These are phyloP conservation scores for Hypoxylon sp. DNA, from an alignment of 2,329 filamentous ascomycete genomes.

Conservation along the genomic window DNA sequence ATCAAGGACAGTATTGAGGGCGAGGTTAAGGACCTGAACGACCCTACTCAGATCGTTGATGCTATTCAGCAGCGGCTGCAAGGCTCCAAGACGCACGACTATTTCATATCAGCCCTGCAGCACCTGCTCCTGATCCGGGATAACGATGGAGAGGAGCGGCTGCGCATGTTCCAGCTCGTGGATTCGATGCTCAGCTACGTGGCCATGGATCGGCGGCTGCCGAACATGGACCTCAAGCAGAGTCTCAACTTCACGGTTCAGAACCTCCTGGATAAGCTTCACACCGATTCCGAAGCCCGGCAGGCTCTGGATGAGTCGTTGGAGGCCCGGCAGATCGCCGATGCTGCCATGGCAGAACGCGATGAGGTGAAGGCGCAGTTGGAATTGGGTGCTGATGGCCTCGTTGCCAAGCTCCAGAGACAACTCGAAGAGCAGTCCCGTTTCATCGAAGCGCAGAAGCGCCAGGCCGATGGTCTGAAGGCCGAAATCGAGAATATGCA, in stretches of 20 bases:
- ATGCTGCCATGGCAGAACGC: slow-evolving; percentile 93
- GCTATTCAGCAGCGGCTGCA: slow-evolving; percentile 87
- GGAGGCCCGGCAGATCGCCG: slow-evolving; percentile 90
- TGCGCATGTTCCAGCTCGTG: slow-evolving; percentile 96
- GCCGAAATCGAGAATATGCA: slow-evolving; percentile 89
- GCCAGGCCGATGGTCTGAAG: slow-evolving; percentile 88
- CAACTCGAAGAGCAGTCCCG: slow-evolving; percentile 92
- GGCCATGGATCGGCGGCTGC: slow-evolving; percentile 93
- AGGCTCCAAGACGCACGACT: slow-evolving; percentile 88
- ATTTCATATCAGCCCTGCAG: slow-evolving; percentile 94
- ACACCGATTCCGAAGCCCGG: slow-evolving; percentile 93
- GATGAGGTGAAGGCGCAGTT: slow-evolving; percentile 92
- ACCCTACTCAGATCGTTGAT: slow-evolving; percentile 92
- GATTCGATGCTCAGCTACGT: slow-evolving; percentile 99
- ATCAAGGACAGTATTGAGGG: slow-evolving; percentile 87
- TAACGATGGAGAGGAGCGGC: slow-evolving; percentile 87
- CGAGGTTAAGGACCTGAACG: slow-evolving; percentile 89
- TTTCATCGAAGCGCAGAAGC: slow-evolving; percentile 86
- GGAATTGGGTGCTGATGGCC: slow-evolving; percentile 88
- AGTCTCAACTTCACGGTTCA: slow-evolving; percentile 98
- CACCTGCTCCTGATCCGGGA: slow-evolving; percentile 92
- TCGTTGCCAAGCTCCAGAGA: slow-evolving; percentile 91
- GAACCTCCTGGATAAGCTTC: slow-evolving; percentile 90
- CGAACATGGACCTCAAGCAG: slow-evolving; percentile 97
- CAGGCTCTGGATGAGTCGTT: slow-evolving; percentile 91